Percentiles rank a stretch among this genome's conserved stretches.
phyloP scores from a whole-genome alignment of 192 early-diverging fungal genomes.

The Gonapodya prolifera region DNA sequence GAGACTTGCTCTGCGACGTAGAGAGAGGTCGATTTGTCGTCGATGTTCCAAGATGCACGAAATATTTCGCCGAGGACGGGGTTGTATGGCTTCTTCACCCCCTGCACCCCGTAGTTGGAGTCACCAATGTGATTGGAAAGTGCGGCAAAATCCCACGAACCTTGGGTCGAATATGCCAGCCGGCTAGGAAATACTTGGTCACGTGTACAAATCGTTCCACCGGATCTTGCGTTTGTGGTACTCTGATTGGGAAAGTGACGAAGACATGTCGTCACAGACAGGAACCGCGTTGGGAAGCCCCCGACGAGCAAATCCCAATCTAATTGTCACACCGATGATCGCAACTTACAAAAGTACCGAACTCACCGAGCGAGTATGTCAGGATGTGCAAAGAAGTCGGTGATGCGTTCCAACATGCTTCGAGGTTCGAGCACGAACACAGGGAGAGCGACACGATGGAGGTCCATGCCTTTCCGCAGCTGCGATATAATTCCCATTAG shows the following conservation, averaged over 20 bases:
- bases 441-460: conserved; percentile 85
- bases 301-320: no score
- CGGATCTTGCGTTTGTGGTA: conserved; percentile 53
- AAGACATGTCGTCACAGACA: neutral
- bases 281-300: no score
- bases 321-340: no score
- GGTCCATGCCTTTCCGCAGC: conserved; percentile 77
- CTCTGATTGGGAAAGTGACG: conserved; percentile 24
- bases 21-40: conserved; percentile 54
- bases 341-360: no score
- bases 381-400: conserved; percentile 90
- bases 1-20: conserved; percentile 86
- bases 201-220: conserved; percentile 67
- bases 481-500: conserved; percentile 79
- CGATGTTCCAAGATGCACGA: conserved; percentile 55
- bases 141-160: conserved; percentile 10
- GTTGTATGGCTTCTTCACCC: conserved; percentile 92
- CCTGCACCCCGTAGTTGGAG: conserved; percentile 23
- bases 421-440: conserved; percentile 91
- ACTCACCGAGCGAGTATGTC: conserved; percentile 63
- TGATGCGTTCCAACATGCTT: conserved; percentile 86
- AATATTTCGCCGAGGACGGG: conserved; percentile 88
- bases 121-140: neutral
- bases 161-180: conserved; percentile 87
- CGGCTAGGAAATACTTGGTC: conserved; percentile 73